A percentile compares a stretch with the other conserved stretches of the same genome.
Conservation (phyloP, 495 filamentous ascomycete genomes). For the Aspergillus olivimuriae region DNA sequence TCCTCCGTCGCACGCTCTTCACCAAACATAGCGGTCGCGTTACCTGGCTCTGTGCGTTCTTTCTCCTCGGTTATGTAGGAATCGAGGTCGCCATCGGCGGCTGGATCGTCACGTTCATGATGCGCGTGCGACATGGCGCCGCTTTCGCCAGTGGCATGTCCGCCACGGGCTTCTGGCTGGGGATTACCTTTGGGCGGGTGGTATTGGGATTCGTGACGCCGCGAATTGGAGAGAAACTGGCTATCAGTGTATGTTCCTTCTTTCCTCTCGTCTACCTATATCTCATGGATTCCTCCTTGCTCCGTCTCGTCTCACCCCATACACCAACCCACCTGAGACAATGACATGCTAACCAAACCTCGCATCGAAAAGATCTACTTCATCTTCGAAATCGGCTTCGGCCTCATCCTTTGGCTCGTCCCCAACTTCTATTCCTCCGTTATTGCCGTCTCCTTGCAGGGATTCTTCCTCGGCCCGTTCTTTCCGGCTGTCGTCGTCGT, state of each 20-base stretch:
- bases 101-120: slow-evolving; percentile 57
- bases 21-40: slow-evolving; percentile 42
- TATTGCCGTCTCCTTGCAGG: slow-evolving; percentile 59
- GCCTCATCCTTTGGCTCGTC: slow-evolving; percentile 61
- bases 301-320: neutral
- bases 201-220: slow-evolving; percentile 53
- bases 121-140: slow-evolving; percentile 40
- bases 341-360: too few relatives aligned
- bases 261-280: neutral
- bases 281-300: neutral
- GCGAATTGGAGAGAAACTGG: slow-evolving; percentile 52
- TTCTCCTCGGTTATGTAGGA: slow-evolving; percentile 70
- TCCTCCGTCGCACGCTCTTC: slow-evolving; percentile 50
- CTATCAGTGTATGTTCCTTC: slow-evolving; percentile 38
- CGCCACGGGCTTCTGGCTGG: slow-evolving; percentile 55
- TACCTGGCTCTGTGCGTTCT: slow-evolving; percentile 58
- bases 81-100: slow-evolving; percentile 69
- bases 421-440: slow-evolving; percentile 69
- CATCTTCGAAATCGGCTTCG: slow-evolving; percentile 42
- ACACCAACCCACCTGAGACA: too few relatives aligned
- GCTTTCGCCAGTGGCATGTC: slow-evolving; percentile 49
- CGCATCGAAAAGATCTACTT: slow-evolving; percentile 55
- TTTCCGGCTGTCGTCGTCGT: slow-evolving; percentile 75
- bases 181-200: slow-evolving; percentile 49
- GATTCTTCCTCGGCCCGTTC: slow-evolving; percentile 62